Conservation (phyloP, 345 rosid species). For the Iberis pinnata region DNA sequence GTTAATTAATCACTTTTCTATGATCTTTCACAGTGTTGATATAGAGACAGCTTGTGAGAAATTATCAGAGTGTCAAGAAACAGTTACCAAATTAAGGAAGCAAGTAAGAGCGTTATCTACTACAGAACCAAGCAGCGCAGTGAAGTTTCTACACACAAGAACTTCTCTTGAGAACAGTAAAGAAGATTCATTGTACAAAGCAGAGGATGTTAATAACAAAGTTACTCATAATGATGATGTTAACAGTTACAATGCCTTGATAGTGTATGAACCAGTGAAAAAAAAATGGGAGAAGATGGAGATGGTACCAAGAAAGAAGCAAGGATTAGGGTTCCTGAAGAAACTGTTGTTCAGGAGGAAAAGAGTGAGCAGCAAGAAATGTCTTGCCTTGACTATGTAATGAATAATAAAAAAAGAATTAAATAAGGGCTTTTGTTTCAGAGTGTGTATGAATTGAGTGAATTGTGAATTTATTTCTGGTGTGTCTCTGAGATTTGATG, state of each 20-base stretch:
- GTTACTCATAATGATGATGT: background rate
- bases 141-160: constrained; percentile 15
- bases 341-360: constrained; percentile 64
- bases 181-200: constrained; percentile 23
- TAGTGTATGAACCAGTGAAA: constrained; percentile 31
- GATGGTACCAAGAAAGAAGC: constrained; percentile 47
- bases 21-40: constrained; percentile 44
- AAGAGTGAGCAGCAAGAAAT: constrained; percentile 51
- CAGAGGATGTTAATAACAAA: constrained; percentile 6
- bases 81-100: constrained; percentile 62
- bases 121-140: constrained; percentile 25
- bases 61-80: constrained; percentile 86
- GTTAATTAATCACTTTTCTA: constrained; percentile 1
- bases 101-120: constrained; percentile 65
- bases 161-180: constrained; percentile 13
- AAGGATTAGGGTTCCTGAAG: constrained; percentile 53
- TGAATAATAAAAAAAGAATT: background rate
- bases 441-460: constrained; percentile 9
- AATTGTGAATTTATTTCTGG: constrained; percentile 3
- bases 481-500: constrained; percentile 18
- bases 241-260: constrained; percentile 21
- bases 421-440: constrained; percentile 17
- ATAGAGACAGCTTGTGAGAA: constrained; percentile 62
- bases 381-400: constrained; percentile 33
- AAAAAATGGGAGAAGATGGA: constrained; percentile 32